Conservation (phyloP, 768 basidiomycete genomes). For the Pisolithus microcarpus region DNA sequence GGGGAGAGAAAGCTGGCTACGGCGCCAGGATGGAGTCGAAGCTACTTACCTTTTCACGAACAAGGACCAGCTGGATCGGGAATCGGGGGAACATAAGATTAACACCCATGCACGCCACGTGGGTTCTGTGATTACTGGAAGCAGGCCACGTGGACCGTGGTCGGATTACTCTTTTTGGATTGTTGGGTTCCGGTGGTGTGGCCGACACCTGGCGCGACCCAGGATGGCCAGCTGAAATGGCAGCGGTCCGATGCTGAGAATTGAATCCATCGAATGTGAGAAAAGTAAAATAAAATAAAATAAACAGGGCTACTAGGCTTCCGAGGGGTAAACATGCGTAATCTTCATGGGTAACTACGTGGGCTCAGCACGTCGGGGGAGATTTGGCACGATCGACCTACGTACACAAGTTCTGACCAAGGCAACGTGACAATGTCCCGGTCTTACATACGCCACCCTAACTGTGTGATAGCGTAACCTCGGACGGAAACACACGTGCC, state of each 20-base stretch:
- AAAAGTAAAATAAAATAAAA: not conserved
- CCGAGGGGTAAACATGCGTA: slow-evolving; percentile 3
- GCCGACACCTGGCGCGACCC: not conserved
- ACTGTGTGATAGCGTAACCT: slow-evolving; percentile 3
- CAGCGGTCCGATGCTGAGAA: not conserved
- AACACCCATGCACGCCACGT: slow-evolving; percentile 30
- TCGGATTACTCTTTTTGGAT: slow-evolving; percentile 10
- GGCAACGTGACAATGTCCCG: slow-evolving; percentile 3
- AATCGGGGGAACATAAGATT: slow-evolving; percentile 18
- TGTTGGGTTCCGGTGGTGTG: not conserved
- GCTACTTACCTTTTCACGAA: slow-evolving; percentile 30
- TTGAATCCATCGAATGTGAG: not conserved
- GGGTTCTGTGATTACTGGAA: slow-evolving; percentile 13
- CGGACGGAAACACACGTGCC: slow-evolving; percentile 2
- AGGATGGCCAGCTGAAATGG: not conserved
- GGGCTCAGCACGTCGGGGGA: not conserved
- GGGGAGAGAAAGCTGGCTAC: slow-evolving; percentile 4
- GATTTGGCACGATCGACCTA: not conserved
- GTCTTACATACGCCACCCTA: slow-evolving; percentile 3
- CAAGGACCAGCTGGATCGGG: slow-evolving; percentile 37
- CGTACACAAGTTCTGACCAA: slow-evolving; percentile 3
- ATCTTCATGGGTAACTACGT: slow-evolving; percentile 3
- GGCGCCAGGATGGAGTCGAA: slow-evolving; percentile 7
- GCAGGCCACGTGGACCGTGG: slow-evolving; percentile 30
- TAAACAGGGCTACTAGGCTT: not conserved